Percentiles rank a stretch among this genome's conserved stretches.
phyloP scores from a whole-genome alignment of 2,329 filamentous ascomycete species.

The Exserohilum turcica region DNA sequence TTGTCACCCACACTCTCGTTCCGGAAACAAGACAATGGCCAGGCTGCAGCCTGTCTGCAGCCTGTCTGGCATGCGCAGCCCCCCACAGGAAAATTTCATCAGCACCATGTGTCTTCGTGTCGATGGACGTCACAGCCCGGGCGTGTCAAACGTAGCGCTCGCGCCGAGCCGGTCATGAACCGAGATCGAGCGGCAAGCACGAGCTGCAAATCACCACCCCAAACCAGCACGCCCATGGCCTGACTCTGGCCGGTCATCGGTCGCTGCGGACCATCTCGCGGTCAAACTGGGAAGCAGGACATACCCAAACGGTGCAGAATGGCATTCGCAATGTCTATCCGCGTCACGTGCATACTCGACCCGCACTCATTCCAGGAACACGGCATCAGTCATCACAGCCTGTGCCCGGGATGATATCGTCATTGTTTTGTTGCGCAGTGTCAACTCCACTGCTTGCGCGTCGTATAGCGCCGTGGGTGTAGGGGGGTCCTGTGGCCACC shows the following conservation, averaged over 20 bases:
- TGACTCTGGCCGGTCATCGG: slow-evolving; percentile 3
- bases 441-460: slow-evolving; percentile 10
- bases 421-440: slow-evolving; percentile 1
- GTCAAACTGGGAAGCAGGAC: neutral
- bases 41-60: neutral
- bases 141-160: slow-evolving; percentile 29
- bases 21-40: neutral
- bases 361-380: slow-evolving; percentile 2
- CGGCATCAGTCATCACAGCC: neutral
- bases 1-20: neutral
- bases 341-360: slow-evolving; percentile 2
- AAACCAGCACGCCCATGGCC: slow-evolving; percentile 13
- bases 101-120: neutral
- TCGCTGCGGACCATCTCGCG: slow-evolving; percentile 10
- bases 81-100: neutral
- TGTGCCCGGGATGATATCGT: slow-evolving; percentile 6
- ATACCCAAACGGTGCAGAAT: neutral
- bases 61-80: neutral
- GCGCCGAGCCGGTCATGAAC: slow-evolving; percentile 30
- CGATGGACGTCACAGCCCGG: slow-evolving; percentile 16
- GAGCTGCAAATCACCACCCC: slow-evolving; percentile 18
- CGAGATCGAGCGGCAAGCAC: slow-evolving; percentile 33
- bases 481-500: slow-evolving; percentile 1
- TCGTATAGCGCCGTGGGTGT: slow-evolving; percentile 10
- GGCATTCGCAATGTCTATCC: neutral